A percentile compares a stretch with the other conserved stretches of the same genome.
These are phyloP conservation scores for Rhizopogon roseolus DNA, from an alignment of 768 basidiomycete genomes.

Conservation along the genomic window DNA sequence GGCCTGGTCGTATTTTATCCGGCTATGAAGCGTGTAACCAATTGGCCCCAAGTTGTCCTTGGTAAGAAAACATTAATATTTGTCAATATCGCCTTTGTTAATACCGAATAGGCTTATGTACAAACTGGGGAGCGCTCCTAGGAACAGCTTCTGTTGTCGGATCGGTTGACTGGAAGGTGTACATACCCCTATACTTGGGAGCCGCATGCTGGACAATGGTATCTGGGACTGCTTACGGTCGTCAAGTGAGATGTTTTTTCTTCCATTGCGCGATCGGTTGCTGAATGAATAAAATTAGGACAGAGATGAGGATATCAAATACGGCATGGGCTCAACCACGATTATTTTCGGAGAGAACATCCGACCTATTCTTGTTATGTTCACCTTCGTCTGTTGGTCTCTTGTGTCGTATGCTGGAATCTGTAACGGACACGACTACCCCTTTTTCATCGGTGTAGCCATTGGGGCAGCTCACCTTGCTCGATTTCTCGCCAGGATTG, in stretches of 20 bases:
- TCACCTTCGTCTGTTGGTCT: conserved; percentile 49
- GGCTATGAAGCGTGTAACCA: conserved; percentile 48
- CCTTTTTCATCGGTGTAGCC: neutral
- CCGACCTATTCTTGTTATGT: conserved; percentile 47
- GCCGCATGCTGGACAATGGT: no score
- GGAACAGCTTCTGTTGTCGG: no score
- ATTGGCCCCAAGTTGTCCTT: conserved; percentile 63
- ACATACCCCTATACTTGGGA: no score
- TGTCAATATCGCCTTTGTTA: no score
- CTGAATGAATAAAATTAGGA: conserved; percentile 63
- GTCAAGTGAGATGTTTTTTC: neutral
- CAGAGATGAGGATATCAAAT: conserved; percentile 64
- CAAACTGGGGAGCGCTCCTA: no score
- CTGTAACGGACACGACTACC: conserved; percentile 31
- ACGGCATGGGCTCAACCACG: conserved; percentile 70
- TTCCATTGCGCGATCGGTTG: conserved; percentile 25
- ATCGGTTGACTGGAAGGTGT: no score
- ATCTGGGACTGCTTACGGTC: no score
- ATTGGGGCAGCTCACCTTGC: neutral
- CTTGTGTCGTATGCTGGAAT: conserved; percentile 44
- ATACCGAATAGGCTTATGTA: no score
- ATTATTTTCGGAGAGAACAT: conserved; percentile 63
- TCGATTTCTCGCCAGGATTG: neutral
- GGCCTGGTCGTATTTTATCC: conserved; percentile 36
- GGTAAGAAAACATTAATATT: conserved; percentile 22